These are phyloP conservation scores for Colletotrichum lindemuthianum DNA, from an alignment of 2,329 filamentous ascomycete species.

Conservation along the genomic window DNA sequence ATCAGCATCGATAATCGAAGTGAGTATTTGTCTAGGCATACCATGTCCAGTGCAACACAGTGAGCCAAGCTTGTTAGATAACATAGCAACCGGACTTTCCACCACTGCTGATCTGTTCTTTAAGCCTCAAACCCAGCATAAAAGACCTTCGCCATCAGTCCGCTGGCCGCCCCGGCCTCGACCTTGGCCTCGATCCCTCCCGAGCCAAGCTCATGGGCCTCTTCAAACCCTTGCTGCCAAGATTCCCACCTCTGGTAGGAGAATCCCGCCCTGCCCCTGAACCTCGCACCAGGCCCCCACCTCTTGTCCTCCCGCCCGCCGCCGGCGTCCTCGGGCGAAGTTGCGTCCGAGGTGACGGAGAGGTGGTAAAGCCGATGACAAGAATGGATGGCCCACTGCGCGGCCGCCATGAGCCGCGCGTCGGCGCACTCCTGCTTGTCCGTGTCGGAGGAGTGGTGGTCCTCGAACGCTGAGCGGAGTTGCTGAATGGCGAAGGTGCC, in stretches of 20 bases:
- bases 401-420: slow-evolving; percentile 26
- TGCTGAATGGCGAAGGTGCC: slow-evolving; percentile 32
- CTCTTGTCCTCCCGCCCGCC: not conserved
- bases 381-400: slow-evolving; percentile 30
- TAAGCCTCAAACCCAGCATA: slow-evolving; percentile 30
- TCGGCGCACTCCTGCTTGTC: slow-evolving; percentile 17
- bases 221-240: slow-evolving; percentile 34
- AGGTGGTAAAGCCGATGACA: slow-evolving; percentile 33
- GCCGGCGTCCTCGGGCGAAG: not conserved
- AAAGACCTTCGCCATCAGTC: slow-evolving; percentile 45
- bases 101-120: not conserved
- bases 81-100: not conserved
- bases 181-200: slow-evolving; percentile 49
- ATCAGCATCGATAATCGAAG: too few species aligned
- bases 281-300: slow-evolving; percentile 23
- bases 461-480: slow-evolving; percentile 33
- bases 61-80: not conserved
- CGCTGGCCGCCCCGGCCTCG: slow-evolving; percentile 53
- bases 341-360: slow-evolving; percentile 14
- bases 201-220: slow-evolving; percentile 19
- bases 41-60: not conserved
- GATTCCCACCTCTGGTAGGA: slow-evolving; percentile 33
- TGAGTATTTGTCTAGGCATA: too few species aligned
- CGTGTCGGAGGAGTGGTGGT: slow-evolving; percentile 23
- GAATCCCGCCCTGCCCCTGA: slow-evolving; percentile 24